These are phyloP conservation scores for Cladorrhinum samala DNA, from an alignment of 495 filamentous ascomycete species.

Conservation along the genomic window DNA sequence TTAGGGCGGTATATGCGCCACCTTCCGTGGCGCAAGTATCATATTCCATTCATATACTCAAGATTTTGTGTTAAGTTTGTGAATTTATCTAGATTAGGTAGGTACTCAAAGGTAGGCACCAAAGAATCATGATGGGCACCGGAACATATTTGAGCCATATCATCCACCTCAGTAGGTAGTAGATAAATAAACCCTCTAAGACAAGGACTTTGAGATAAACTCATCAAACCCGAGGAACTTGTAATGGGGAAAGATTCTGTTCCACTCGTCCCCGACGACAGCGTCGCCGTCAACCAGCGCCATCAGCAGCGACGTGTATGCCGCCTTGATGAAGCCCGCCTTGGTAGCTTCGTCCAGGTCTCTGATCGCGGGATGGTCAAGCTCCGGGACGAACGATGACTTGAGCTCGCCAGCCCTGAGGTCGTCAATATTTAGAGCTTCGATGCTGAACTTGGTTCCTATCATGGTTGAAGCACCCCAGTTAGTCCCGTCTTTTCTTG, in stretches of 20 bases:
- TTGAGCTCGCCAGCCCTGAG: conserved; percentile 39
- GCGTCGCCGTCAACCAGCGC: conserved; percentile 33
- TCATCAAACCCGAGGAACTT: conserved; percentile 42
- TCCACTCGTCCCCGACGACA: conserved; percentile 47
- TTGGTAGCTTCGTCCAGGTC: conserved; percentile 34
- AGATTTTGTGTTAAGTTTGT: too few species aligned
- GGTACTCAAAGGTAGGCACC: too few species aligned
- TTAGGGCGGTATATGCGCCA: too few species aligned
- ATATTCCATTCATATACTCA: too few species aligned
- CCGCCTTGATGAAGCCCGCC: conserved; percentile 19
- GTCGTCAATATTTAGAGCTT: conserved; percentile 42
- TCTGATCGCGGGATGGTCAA: conserved; percentile 40
- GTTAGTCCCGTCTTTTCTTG: too few species aligned
- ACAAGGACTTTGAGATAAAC: conserved; percentile 45
- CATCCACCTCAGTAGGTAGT: too few species aligned
- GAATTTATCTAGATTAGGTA: too few species aligned
- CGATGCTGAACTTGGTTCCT: conserved; percentile 36
- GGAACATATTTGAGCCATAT: too few species aligned
- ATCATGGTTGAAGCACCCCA: too few species aligned
- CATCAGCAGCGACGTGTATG: conserved; percentile 34
- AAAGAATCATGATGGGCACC: too few species aligned
- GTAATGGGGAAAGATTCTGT: conserved; percentile 47
- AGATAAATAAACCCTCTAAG: too few species aligned
- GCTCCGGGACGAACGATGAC: conserved; percentile 37
- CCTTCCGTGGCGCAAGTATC: too few species aligned